A percentile compares a stretch with the other conserved stretches of the same genome.
phyloP scores from a whole-genome alignment of 2,329 filamentous ascomycete species.

The Colletotrichum echinochloae region DNA sequence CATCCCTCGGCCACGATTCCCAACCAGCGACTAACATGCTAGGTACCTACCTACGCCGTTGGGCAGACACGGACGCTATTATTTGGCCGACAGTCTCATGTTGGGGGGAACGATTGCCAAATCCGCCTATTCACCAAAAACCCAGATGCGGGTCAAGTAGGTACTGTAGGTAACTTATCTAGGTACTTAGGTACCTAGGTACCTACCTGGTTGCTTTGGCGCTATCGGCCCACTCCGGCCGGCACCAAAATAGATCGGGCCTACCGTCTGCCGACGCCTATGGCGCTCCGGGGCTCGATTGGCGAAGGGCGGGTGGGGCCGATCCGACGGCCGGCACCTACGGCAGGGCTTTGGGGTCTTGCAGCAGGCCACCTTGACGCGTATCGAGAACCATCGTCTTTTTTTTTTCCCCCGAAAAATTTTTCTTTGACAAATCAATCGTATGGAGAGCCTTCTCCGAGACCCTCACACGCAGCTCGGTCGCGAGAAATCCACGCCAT shows the following conservation, averaged over 20 bases:
- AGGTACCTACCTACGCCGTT: neutral
- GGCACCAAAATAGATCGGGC: constrained; percentile 5
- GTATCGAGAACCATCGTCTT: neutral
- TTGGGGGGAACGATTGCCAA: neutral
- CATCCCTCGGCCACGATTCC: constrained; percentile 23
- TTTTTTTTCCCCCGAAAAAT: neutral
- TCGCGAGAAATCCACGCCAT: neutral
- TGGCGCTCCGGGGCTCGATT: constrained; percentile 9
- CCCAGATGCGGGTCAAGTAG: neutral
- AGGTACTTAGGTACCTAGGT: neutral
- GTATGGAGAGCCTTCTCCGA: neutral
- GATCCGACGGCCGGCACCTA: constrained; percentile 6
- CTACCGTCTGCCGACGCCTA: neutral
- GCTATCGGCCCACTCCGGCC: constrained; percentile 1
- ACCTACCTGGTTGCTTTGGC: neutral
- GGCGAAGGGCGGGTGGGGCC: constrained; percentile 20
- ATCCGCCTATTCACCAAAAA: constrained; percentile 7
- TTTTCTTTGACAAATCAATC: neutral
- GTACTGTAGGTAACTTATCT: too few species aligned
- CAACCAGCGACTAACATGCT: neutral
- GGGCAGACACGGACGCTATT: constrained; percentile 11
- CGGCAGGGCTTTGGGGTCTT: neutral
- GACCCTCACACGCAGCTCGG: neutral
- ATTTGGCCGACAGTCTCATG: constrained; percentile 30
- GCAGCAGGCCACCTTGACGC: constrained; percentile 19